Base-by-base conservation (phyloP, 1,284 basidiomycete genomes). In the Leccinum subspadiceum region DNA sequence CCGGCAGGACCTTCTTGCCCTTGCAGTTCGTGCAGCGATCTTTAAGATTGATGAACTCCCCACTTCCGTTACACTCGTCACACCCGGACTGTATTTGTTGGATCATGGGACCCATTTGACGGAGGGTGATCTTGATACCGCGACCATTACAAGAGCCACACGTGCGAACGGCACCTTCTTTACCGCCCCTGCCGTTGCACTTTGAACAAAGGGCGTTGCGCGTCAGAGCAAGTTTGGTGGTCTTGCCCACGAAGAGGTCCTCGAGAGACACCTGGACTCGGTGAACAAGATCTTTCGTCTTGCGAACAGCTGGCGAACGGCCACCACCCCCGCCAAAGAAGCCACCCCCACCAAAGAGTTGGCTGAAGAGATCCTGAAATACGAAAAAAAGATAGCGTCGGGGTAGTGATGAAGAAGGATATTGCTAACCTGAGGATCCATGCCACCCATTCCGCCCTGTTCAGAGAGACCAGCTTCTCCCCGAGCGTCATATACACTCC, bases 21-120 rank as follows among this genome's bases (percentile, higher is more conserved):
- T 92, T 92, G 84, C 97, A 99, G 50, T 79, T 79, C 77, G 89
- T 87, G 86, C 97, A 99, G 66, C 90, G 85, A 81, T 99, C 95
- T 78, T 96, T 98, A 60, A 82, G 75, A 77, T 95, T 94, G 81
- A 99, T 97, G 69, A 93, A 84, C 78, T 99, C 96, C 65, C 97
- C 97, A 22, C 86, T 84, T 35, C 94, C 97, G 57, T 83, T 84
- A 76, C 97, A 99, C 35, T 98, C 96, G 72, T 91, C 87, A 79
- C 97, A 99, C 55, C 89, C 84, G 66, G 94, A 92, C 76, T 99
- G 97, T 70, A 99, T 93, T 78, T 99, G 97, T 79, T 99, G 97
- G 69, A 99, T 94, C 97, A 99, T 99, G 15, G 97, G 97, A 39
- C 97, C 97, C 85, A 97, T 90, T 77, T 98, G 96, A 63, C 97